phyloP scores from a whole-genome alignment of 306 rosid genomes.

The Bauhinia variegata region DNA sequence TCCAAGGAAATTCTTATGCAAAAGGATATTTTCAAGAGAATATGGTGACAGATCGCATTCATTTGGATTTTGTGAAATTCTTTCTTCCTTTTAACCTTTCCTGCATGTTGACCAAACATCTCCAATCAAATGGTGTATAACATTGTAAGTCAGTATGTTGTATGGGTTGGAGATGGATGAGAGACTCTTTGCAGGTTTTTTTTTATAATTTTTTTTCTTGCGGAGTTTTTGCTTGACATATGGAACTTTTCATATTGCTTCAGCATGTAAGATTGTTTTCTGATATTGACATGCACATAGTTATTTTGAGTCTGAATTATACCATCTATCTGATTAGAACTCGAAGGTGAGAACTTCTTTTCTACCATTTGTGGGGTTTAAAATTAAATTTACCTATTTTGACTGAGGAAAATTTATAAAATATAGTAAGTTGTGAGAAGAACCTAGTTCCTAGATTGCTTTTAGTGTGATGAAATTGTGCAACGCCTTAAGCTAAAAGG shows the following conservation, averaged over 20 bases:
- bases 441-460: background rate
- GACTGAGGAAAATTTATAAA: background rate
- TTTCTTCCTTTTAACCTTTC: conserved; percentile 1
- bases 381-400: background rate
- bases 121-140: background rate
- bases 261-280: background rate
- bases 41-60: background rate
- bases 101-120: background rate
- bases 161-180: conserved; percentile 1
- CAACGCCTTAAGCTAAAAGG: no score
- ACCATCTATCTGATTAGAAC: conserved; percentile 10
- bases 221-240: background rate
- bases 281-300: background rate
- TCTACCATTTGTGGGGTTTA: background rate
- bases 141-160: background rate
- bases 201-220: conserved; percentile 10
- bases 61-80: background rate
- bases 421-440: background rate
- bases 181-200: conserved; percentile 2
- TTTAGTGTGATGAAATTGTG: no score
- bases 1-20: background rate
- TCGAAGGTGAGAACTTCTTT: conserved; percentile 8
- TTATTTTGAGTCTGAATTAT: background rate
- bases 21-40: background rate
- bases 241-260: no score